Conservation (phyloP, 1,284 basidiomycete genomes). For the Heterobasidion parviporum region DNA sequence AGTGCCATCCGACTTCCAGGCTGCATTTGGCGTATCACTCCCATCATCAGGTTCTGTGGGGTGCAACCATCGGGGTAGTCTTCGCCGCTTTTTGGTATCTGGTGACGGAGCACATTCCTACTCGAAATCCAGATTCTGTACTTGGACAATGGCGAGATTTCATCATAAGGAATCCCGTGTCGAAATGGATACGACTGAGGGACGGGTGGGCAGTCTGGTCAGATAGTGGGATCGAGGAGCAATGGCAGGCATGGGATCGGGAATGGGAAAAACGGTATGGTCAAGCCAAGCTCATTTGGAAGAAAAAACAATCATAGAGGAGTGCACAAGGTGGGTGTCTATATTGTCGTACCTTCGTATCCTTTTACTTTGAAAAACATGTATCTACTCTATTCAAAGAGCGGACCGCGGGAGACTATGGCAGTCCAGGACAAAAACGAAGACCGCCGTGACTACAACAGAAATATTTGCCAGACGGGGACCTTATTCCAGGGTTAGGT, state of each 20-base stretch:
- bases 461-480: too few relatives aligned
- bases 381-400: too few relatives aligned
- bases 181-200: conserved; percentile 59
- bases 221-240: conserved; percentile 60
- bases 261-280: conserved; percentile 25
- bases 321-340: not conserved
- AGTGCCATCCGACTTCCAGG: conserved; percentile 26
- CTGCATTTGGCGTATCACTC: conserved; percentile 72
- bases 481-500: not conserved
- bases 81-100: conserved; percentile 54
- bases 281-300: not conserved
- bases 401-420: too few relatives aligned
- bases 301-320: conserved; percentile 2
- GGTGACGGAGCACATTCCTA: conserved; percentile 54
- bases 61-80: conserved; percentile 53
- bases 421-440: too few relatives aligned
- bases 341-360: too few relatives aligned
- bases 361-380: too few relatives aligned
- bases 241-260: conserved; percentile 57
- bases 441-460: too few relatives aligned
- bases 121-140: conserved; percentile 38
- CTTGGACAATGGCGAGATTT: conserved; percentile 41
- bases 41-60: conserved; percentile 64
- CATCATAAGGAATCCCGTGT: conserved; percentile 50
- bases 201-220: conserved; percentile 78